These are phyloP conservation scores for Geranomyces michiganensis DNA, from an alignment of 192 early-diverging fungal species.

Conservation along the genomic window DNA sequence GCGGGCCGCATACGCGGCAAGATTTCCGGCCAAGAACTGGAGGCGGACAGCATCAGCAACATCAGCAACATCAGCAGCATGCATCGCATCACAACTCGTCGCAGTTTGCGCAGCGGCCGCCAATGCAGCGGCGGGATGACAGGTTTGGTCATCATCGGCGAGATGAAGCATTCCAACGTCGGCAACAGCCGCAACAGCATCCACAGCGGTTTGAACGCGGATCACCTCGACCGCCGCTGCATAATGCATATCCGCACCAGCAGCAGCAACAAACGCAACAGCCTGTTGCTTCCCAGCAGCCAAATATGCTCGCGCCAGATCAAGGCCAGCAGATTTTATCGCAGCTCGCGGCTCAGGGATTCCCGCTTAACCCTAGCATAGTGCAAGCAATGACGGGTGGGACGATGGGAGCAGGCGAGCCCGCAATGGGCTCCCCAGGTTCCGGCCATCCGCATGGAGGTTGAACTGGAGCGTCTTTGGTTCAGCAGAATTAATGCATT, in stretches of 20 bases:
- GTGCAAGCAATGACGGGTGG: constrained; percentile 17
- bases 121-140: neutral
- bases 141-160: neutral
- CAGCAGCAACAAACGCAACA: constrained; percentile 17
- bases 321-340: constrained; percentile 21
- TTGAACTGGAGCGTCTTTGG: too few relatives aligned
- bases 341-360: constrained; percentile 32
- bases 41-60: neutral
- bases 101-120: neutral
- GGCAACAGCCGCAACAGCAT: constrained; percentile 3
- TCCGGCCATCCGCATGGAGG: too few relatives aligned
- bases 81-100: neutral
- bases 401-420: too few relatives aligned
- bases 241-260: neutral
- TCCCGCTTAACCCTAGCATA: constrained; percentile 17
- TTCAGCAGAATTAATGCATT: too few relatives aligned
- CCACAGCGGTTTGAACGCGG: neutral
- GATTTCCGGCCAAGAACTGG: neutral
- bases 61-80: neutral
- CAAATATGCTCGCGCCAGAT: neutral
- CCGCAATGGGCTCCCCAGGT: too few relatives aligned
- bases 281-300: constrained; percentile 9
- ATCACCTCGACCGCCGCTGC: neutral
- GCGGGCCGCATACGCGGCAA: neutral
- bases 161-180: neutral